These are phyloP conservation scores for Tetracladium setigerum DNA, from an alignment of 495 filamentous ascomycete genomes.

Conservation along the genomic window DNA sequence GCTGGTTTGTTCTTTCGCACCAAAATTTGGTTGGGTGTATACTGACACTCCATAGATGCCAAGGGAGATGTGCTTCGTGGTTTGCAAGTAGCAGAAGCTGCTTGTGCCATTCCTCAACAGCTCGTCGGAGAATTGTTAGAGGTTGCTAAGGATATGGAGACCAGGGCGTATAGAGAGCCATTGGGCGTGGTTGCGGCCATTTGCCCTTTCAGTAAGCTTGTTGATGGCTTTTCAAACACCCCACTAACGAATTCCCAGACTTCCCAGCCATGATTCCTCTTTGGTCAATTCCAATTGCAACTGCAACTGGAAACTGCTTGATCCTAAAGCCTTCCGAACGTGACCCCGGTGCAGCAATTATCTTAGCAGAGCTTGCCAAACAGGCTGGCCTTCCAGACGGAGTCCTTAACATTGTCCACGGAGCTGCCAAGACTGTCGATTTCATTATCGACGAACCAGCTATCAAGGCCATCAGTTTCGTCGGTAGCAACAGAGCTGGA, in stretches of 20 bases:
- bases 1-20: slow-evolving; percentile 29
- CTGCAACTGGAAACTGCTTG: slow-evolving; percentile 87
- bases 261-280: slow-evolving; percentile 99
- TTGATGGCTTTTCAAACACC: not conserved
- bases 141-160: slow-evolving; percentile 99
- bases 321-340: slow-evolving; percentile 97
- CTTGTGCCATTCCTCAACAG: slow-evolving; percentile 89
- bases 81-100: slow-evolving; percentile 93
- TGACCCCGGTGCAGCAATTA: slow-evolving; percentile 97
- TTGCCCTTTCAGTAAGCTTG: slow-evolving; percentile 90
- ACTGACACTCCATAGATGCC: slow-evolving; percentile 48
- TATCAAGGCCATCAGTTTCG: slow-evolving; percentile 98
- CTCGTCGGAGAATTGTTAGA: slow-evolving; percentile 92
- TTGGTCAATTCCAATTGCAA: slow-evolving; percentile 94
- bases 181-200: slow-evolving; percentile 94
- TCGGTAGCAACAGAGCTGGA: slow-evolving; percentile 92
- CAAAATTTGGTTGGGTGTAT: not conserved
- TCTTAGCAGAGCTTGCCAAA: slow-evolving; percentile 83
- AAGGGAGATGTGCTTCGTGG: slow-evolving; percentile 92
- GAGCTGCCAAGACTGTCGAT: slow-evolving; percentile 83
- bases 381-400: slow-evolving; percentile 92
- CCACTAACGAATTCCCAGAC: slow-evolving; percentile 42
- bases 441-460: slow-evolving; percentile 94
- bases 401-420: slow-evolving; percentile 93
- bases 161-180: slow-evolving; percentile 84